Evolutionary conservation across 2,329 filamentous ascomycete species (phyloP).

Genomic region (Calonectria ilicicola): DNA sequence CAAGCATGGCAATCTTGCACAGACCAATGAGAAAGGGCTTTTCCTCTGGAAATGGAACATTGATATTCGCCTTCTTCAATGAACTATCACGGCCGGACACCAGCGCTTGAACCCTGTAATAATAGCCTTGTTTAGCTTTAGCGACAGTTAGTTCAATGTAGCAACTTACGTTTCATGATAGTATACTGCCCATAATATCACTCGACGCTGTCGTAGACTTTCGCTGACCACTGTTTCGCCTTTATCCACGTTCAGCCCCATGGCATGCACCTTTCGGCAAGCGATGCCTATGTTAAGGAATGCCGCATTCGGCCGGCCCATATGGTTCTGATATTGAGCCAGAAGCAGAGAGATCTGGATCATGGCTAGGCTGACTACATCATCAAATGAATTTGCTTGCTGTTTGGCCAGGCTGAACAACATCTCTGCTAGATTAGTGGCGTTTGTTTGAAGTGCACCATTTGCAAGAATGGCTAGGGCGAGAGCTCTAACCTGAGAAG

Average conservation of each 20-base stretch:
- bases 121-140: background rate
- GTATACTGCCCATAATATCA: background rate
- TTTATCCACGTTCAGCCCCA: background rate
- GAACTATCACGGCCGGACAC: background rate
- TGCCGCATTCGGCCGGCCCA: background rate
- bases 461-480: background rate
- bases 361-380: background rate
- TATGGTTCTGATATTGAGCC: background rate
- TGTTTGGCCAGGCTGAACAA: background rate
- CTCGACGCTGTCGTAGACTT: background rate
- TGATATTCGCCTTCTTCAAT: background rate
- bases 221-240: background rate
- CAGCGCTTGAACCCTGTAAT: background rate
- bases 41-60: background rate
- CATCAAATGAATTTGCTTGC: background rate
- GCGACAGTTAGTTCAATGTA: too few species aligned
- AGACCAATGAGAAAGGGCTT: background rate
- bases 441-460: background rate
- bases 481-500: background rate
- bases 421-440: background rate
- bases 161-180: background rate
- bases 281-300: background rate
- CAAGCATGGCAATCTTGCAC: background rate
- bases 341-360: background rate
- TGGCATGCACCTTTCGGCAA: background rate